Evolutionary conservation across 1,284 basidiomycete species (phyloP).

Genomic region (Thelephora terrestris): DNA sequence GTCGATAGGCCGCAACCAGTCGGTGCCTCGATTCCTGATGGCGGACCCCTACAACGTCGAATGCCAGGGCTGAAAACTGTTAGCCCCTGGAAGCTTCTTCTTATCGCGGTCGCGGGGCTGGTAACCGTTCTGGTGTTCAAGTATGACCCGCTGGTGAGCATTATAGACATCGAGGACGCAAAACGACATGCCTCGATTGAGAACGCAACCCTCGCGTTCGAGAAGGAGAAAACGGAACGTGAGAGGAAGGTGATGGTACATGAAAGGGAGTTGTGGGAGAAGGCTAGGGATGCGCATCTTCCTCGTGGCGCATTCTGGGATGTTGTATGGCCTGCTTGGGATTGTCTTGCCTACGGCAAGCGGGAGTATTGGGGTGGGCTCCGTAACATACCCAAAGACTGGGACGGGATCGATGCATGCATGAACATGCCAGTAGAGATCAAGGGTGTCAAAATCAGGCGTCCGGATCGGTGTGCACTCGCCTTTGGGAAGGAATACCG

Average conservation of each 20-base stretch:
- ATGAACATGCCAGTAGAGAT: neutral
- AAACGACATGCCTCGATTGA: no score
- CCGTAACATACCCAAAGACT: neutral
- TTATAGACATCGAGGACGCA: no score
- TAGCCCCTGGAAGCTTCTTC: no score
- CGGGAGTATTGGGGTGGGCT: neutral
- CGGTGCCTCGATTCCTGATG: no score
- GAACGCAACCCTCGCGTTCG: neutral
- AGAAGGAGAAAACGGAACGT: neutral
- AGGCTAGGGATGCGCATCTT: neutral
- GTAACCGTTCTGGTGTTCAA: no score
- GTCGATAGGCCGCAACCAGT: no score
- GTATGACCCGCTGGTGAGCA: no score
- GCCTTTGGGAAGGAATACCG: no score
- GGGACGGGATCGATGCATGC: neutral
- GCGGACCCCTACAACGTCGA: no score
- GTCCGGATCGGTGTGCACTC: neutral
- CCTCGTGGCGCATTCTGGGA: neutral
- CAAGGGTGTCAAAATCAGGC: neutral
- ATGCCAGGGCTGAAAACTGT: no score
- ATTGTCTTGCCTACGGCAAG: neutral
- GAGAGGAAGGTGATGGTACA: neutral
- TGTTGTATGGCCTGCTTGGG: neutral
- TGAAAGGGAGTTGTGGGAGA: neutral
- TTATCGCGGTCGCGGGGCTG: no score